phyloP scores from a whole-genome alignment of 106 monocot genomes.

The Dendrobium chrysotoxum region DNA sequence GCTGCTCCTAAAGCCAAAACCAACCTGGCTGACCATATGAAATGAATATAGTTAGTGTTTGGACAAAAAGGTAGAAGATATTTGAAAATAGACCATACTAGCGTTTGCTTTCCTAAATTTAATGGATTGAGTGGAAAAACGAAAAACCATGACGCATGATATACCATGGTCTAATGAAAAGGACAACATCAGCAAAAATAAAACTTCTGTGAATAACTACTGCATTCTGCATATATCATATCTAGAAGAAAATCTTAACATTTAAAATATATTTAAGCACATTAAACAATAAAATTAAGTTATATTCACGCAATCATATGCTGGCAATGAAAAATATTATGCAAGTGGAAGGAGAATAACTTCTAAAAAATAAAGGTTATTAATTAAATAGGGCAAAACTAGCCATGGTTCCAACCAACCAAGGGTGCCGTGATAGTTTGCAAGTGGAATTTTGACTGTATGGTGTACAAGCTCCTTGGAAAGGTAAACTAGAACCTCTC shows the following conservation, averaged over 20 bases:
- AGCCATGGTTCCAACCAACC: not conserved
- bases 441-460: too few species aligned
- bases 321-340: not conserved
- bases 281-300: not conserved
- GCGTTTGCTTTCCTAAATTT: not conserved
- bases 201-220: not conserved
- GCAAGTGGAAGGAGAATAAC: not conserved
- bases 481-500: too few species aligned
- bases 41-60: not conserved
- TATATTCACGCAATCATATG: not conserved
- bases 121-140: not conserved
- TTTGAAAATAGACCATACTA: not conserved
- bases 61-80: too few species aligned
- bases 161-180: not conserved
- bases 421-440: not conserved
- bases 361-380: not conserved
- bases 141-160: not conserved
- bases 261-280: not conserved
- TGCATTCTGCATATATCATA: not conserved
- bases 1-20: slow-evolving; percentile 97
- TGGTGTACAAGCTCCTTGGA: too few species aligned
- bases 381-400: not conserved
- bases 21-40: slow-evolving; percentile 85
- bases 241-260: not conserved
- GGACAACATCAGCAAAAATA: not conserved